Base-by-base conservation (phyloP, 2,329 filamentous ascomycete species). In the Verticillium isaacii region DNA sequence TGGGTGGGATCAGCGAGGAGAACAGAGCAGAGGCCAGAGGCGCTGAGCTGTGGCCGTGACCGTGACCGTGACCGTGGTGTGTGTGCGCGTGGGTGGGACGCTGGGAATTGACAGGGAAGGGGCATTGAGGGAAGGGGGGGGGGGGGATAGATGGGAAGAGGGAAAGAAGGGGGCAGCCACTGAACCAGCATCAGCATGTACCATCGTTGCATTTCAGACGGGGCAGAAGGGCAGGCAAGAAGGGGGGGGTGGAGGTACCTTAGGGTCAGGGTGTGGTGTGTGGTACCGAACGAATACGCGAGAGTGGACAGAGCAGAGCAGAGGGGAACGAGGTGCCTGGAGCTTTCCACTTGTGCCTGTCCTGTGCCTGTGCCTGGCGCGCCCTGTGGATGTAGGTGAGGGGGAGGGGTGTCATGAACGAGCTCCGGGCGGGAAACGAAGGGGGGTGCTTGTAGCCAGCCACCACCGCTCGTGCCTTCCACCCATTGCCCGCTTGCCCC, bases 1-100 rank as follows among this genome's bases (percentile, higher is more conserved):
- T 50, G 50, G 56, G 64, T 50, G 60, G 63, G 57, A 61, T 41
- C 58, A 61, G 61, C 59, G 59, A 64, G 54, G 55, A 32, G 54
- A 36, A 37, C 41, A 39, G 59, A 60, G 59, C 41, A 54, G 41
- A 32, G 23, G 32, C 36, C 60, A 61, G 56, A 57, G 60, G 62
- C 60, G 61, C 60, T 61, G 41, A 55, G 63, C 61, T 57, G 63
- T 64, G 37, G 58, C 56, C 45, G 56, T 39, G 36, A 58, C 58
- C 37, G 60, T 56, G 37, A 34, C 56, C 23, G 36, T 34, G 23
- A 29, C 58, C 32, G 59, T 61, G 62, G 61, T 32, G 6, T 50
- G 32, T 29, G 32, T 29, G 23, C 59, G 61, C 63, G 57, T 63
- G 59, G 59, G 39, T 25, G 61, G 61, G 34, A 17, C 56, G n/a